A percentile compares a stretch with the other conserved stretches of the same genome.
Conservation (phyloP, 1,284 basidiomycete genomes). For the Moesziomyces parantarcticus region DNA sequence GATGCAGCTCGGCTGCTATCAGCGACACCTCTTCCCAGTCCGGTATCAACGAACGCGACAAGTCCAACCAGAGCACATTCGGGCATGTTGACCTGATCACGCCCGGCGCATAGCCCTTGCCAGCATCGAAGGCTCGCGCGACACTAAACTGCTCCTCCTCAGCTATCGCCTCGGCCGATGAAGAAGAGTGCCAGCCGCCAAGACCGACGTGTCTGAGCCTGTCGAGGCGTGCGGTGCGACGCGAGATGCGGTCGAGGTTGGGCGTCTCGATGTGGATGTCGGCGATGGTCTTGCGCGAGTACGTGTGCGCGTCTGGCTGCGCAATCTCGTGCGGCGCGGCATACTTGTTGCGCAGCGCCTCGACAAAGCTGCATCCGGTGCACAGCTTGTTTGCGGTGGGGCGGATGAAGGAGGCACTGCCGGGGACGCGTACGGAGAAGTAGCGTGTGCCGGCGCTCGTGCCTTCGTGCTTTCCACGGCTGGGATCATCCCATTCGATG, state of each 20-base stretch:
- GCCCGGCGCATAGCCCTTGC: constrained; percentile 71
- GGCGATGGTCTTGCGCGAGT: constrained; percentile 45
- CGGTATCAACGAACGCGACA: constrained; percentile 81
- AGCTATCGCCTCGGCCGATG: background rate
- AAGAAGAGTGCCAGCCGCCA: constrained; percentile 70
- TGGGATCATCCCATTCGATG: constrained; percentile 90
- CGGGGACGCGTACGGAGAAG: constrained; percentile 71
- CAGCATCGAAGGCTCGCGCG: constrained; percentile 72
- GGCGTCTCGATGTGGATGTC: constrained; percentile 87
- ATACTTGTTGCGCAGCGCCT: constrained; percentile 73
- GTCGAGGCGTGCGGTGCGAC: constrained; percentile 77
- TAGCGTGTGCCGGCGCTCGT: constrained; percentile 77
- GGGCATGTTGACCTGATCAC: constrained; percentile 75
- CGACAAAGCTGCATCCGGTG: constrained; percentile 74
- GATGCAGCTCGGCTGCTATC: constrained; percentile 76
- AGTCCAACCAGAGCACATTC: constrained; percentile 80
- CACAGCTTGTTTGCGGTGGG: constrained; percentile 41
- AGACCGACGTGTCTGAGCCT: constrained; percentile 81
- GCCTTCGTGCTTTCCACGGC: constrained; percentile 87
- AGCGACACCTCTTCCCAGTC: constrained; percentile 78
- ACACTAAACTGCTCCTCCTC: constrained; percentile 66
- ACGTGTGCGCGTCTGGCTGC: constrained; percentile 70
- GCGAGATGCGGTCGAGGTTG: constrained; percentile 79
- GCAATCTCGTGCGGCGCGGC: constrained; percentile 10
- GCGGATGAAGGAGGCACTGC: constrained; percentile 58